A percentile compares a stretch with the other conserved stretches of the same genome.
These are phyloP conservation scores for Limnanthes douglasii DNA, from an alignment of 345 rosid genomes.

Conservation along the genomic window DNA sequence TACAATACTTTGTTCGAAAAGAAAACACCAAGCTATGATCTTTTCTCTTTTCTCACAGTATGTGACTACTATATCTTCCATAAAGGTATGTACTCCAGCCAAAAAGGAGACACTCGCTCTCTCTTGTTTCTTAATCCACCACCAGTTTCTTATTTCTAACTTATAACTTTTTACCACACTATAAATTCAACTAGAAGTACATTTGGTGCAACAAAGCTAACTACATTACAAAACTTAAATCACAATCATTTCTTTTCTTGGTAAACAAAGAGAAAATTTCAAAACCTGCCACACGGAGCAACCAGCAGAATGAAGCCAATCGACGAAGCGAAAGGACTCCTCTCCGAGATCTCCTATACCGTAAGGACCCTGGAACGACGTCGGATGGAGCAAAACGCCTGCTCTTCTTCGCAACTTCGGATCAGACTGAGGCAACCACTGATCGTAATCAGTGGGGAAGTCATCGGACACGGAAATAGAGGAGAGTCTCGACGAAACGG, in stretches of 20 bases:
- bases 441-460: slow-evolving; percentile 42
- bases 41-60: no score
- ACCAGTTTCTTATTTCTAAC: no score
- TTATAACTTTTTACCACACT: no score
- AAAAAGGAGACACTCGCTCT: no score
- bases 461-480: slow-evolving; percentile 38
- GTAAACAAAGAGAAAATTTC: neutral
- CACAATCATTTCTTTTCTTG: neutral
- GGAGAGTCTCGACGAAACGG: slow-evolving; percentile 11
- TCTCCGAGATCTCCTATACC: slow-evolving; percentile 89
- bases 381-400: slow-evolving; percentile 87
- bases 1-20: no score
- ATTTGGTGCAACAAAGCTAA: no score
- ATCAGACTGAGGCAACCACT: slow-evolving; percentile 38
- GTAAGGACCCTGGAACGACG: slow-evolving; percentile 62
- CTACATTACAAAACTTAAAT: no score
- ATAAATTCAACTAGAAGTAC: no score
- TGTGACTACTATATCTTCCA: no score
- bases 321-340: slow-evolving; percentile 61
- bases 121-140: no score
- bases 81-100: no score
- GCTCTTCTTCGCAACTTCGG: slow-evolving; percentile 40
- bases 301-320: slow-evolving; percentile 78
- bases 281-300: slow-evolving; percentile 87
- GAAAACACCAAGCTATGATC: no score